These are phyloP conservation scores for Salicornia ramosissima DNA, from an alignment of 148 eudicot genomes.

Conservation along the genomic window DNA sequence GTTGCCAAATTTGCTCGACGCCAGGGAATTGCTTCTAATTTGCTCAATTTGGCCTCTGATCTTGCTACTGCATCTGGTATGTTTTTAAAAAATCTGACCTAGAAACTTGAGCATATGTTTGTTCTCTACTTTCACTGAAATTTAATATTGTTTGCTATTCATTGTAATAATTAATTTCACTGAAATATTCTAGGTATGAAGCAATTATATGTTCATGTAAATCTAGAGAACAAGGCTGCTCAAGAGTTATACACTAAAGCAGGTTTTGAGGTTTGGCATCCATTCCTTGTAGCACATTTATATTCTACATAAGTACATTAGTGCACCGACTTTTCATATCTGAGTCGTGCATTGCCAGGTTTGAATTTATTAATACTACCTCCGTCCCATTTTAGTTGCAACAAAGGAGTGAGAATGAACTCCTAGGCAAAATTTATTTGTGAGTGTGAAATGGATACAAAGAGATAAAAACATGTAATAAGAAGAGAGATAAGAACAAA, in stretches of 20 bases:
- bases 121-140: background rate
- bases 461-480: too few species aligned
- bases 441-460: too few species aligned
- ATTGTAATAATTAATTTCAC: constrained; percentile 4
- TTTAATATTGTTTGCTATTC: background rate
- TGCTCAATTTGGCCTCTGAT: constrained; percentile 58
- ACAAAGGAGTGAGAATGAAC: too few species aligned
- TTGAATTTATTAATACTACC: too few species aligned
- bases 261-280: constrained; percentile 57
- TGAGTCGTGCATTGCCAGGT: too few species aligned
- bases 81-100: background rate
- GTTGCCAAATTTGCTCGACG: constrained; percentile 71
- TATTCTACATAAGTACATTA: background rate
- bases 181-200: constrained; percentile 47
- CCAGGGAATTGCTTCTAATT: constrained; percentile 63
- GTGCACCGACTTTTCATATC: background rate
- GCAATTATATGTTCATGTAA: constrained; percentile 74
- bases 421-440: too few species aligned
- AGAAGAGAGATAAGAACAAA: too few species aligned
- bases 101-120: constrained; percentile 9
- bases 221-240: constrained; percentile 64
- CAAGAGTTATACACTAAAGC: constrained; percentile 59
- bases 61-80: constrained; percentile 51
- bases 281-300: background rate
- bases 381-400: too few species aligned